Base-by-base conservation (phyloP, 495 filamentous ascomycete genomes). In the Talaromyces borbonicus region DNA sequence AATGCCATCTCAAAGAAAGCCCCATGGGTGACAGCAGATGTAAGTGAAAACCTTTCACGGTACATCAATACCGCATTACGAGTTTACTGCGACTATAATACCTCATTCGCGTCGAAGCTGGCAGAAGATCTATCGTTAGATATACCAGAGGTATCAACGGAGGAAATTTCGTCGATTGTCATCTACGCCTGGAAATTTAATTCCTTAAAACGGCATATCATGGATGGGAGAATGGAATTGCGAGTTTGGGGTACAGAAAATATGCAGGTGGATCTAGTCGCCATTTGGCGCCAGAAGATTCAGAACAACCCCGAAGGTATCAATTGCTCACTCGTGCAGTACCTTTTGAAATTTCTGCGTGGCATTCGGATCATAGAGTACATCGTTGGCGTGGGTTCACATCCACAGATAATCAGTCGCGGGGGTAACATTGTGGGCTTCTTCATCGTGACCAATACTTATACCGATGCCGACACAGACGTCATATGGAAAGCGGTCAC, bases 321-420 rank as follows among this genome's bases (percentile, higher is more conserved):
- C 26, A 57, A 67, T 5, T 67, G 75, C 49, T 72, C 78, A 0
- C 65, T 83, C 12, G 62, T 87, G 40, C 69, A 73, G 25, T 84
- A 80, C 52, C 66, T 89, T 43, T 73, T 84, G 16, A 63, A 73
- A 18, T 83, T 81, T 49, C 72, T 94, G 32, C 63, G 79, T 20
- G 52, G 69, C 3, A 78, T 78, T 35, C 77, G 75, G 48, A 71
- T 94, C 19, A 72, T 94, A 33, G 79, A 87, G 37, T 94, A 97
- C 59, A 75, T 98, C 22, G 79, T 97, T 45, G 86, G 92, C 1
- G 80, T 90, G 33, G 89, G 87, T 46, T 95, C 92, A 14, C 92
- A 97, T 56, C 85, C 86, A 5, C 87, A 95, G 54, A 77, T 98
- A 47, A 93, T 94, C 36, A 71, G 67, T 32, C 77, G 86, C 49